phyloP scores from a whole-genome alignment of 441 rosid species.

The Codiaeum variegatum region DNA sequence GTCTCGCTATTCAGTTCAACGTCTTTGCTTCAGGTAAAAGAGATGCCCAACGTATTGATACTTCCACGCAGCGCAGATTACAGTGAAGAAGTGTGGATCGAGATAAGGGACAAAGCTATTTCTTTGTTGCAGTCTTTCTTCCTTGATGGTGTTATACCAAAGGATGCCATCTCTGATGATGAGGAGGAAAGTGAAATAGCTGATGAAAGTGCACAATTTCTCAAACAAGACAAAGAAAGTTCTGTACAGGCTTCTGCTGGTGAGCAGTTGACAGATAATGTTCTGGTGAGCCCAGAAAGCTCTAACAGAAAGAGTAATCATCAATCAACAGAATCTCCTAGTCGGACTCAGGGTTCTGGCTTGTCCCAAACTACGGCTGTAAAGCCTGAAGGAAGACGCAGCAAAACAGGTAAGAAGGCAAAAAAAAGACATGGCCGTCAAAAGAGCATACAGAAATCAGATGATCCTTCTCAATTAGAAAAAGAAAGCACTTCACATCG shows the following conservation, averaged over 20 bases:
- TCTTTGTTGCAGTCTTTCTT: constrained; percentile 79
- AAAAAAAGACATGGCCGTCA: constrained; percentile 88
- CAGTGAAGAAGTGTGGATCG: constrained; percentile 99
- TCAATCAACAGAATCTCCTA: constrained; percentile 47
- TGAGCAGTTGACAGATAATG: constrained; percentile 45
- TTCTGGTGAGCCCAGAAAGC: constrained; percentile 48
- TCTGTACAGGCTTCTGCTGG: constrained; percentile 42
- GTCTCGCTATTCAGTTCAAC: constrained; percentile 8
- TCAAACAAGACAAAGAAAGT: constrained; percentile 41
- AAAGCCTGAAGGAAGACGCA: constrained; percentile 61
- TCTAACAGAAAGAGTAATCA: constrained; percentile 38
- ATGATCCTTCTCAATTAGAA: constrained; percentile 52
- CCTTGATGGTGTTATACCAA: constrained; percentile 68
- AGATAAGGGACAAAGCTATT: constrained; percentile 87
- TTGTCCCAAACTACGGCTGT: constrained; percentile 40
- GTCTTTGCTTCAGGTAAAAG: constrained; percentile 66
- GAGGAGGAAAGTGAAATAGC: constrained; percentile 66
- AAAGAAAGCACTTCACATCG: constrained; percentile 68
- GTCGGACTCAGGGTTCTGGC: constrained; percentile 48
- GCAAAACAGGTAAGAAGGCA: constrained; percentile 89
- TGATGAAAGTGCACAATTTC: constrained; percentile 40
- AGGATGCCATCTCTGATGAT: constrained; percentile 69
- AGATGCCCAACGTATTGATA: constrained; percentile 97
- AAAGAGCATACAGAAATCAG: constrained; percentile 53
- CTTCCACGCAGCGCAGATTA: constrained; percentile 98